A percentile compares a stretch with the other conserved stretches of the same genome.
Evolutionary conservation across 2,329 filamentous ascomycete genomes (phyloP).

Genomic region (Didymella glomerata): DNA sequence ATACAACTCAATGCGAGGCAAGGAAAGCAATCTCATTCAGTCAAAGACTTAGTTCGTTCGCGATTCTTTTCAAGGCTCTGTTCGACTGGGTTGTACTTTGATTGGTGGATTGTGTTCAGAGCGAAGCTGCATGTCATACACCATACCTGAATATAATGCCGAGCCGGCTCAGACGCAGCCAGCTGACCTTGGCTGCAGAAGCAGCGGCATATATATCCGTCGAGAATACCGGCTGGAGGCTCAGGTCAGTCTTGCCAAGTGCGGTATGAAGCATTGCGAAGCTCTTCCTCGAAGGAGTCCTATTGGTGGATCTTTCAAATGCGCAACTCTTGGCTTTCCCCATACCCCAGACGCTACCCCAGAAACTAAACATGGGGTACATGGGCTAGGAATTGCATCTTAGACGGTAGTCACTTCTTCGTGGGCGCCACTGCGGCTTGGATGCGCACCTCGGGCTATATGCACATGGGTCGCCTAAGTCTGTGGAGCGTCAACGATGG

Average conservation of each 20-base stretch:
- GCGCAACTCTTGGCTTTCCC: constrained; percentile 15
- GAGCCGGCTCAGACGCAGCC: background rate
- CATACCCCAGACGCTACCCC: constrained; percentile 15
- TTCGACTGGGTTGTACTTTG: background rate
- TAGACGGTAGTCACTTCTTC: background rate
- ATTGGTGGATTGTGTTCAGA: constrained; percentile 6
- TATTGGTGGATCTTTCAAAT: constrained; percentile 18
- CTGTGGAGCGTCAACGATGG: background rate
- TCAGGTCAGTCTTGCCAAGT: background rate
- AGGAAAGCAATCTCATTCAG: no score
- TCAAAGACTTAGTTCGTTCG: background rate
- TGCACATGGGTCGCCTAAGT: background rate
- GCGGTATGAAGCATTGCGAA: constrained; percentile 12
- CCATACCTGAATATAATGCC: background rate
- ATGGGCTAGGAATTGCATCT: constrained; percentile 1
- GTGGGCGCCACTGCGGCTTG: background rate
- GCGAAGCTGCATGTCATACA: background rate
- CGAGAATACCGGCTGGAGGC: background rate
- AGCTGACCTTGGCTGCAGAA: background rate
- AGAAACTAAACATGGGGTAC: constrained; percentile 1
- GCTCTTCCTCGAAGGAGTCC: background rate
- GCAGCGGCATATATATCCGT: background rate
- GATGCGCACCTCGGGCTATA: background rate
- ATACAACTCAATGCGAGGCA: background rate
- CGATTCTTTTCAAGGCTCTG: background rate